Evolutionary conservation across 2,329 filamentous ascomycete genomes (phyloP), one percentile per base, ranked within the genome.

Genomic region (Delphinella strobiligena): DNA sequence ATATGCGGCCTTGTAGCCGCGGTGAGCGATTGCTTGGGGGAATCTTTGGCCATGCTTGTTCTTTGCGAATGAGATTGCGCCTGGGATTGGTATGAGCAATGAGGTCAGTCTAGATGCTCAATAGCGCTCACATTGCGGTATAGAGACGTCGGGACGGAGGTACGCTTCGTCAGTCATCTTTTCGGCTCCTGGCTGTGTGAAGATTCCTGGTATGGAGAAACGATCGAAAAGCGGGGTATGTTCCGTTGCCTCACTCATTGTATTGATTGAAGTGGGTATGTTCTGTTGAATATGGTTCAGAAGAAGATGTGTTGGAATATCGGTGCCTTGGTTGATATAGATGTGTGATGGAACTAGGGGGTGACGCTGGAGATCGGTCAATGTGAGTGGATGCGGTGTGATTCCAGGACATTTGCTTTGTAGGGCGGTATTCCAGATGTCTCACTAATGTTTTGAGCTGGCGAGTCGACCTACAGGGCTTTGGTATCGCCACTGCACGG

Each of bases 11-110:
- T 84, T 89, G 68, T 80, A 86, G 33, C 84, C 84, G 42, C 84
- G 71, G 63, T 89, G 84, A 1, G 80, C 82, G 47, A 91, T 85
- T 40, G 77, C 72, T 55, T 85, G 80, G 1, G 84, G 83, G 29
- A 47, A 32, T 4, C 34, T 34, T 33, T 43, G 38, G 4, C 40
- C 34, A 11, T 38, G 37, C 35, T 41, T 38, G 9, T 18, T 18
- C 5, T 24, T 33, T 19, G 29, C 34, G 27, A 37, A 36, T 4
- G 42, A 34, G n/a, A 42, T 44, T 8, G 35, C 32, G 19, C 30
- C 41, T 46, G 16, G 27, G 11, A 12, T n/a, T n/a, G n/a, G n/a
- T n/a, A n/a, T n/a, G n/a, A n/a, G n/a, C n/a, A n/a, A n/a, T n/a
- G 15, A 11, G 18, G 19, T 43, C 31, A 43, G 40, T 33, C 31